Base-by-base conservation (phyloP, 768 basidiomycete species). In the Imleria badia region DNA sequence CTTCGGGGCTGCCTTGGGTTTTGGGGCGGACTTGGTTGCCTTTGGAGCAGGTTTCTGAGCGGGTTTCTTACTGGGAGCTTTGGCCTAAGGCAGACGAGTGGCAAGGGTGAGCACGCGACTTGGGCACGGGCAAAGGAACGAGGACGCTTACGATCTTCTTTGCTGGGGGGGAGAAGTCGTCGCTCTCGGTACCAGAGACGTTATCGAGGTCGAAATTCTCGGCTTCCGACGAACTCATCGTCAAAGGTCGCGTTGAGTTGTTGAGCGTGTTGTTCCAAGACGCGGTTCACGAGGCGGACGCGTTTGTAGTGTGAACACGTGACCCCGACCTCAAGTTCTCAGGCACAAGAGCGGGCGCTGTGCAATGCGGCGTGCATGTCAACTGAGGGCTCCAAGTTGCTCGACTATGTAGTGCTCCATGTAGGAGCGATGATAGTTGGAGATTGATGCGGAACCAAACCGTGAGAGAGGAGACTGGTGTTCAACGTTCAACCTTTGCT, bases 221-320 rank as follows among this genome's bases (percentile, higher is more conserved):
- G 47, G 71, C 80, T 66, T 86, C 87, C 12, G 87, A 87, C 51
- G 86, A 87, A 71, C 84, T 87, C 89, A 91, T 90, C 51, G 59
- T 67, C 47, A 45, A 48, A 55, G 5, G 54, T 59, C 64, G 58
- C 53, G 63, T 45, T 40, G 39, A 17, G 48, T 38, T 33, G 58
- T 23, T 51, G 31, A 30, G 17, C 38, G 56, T 40, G 51, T 42
- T 15, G 49, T 11, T 26, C 26, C 26, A 17, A n/a, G 17, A 48
- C 54, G 46, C 61, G 57, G 40, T 60, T 58, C 40, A 9, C n/a
- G n/a, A n/a, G n/a, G n/a, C 22, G 13, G 14, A 55, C 59, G 62
- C 61, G 63, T 61, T 58, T 35, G n/a, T 15, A 23, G n/a, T 10
- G 20, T 15, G 10, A 51, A n/a, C 62, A 63, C 59, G 62, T 63